phyloP scores from a whole-genome alignment of 176 grass and related monocot genomes.

The Poa pratensis region DNA sequence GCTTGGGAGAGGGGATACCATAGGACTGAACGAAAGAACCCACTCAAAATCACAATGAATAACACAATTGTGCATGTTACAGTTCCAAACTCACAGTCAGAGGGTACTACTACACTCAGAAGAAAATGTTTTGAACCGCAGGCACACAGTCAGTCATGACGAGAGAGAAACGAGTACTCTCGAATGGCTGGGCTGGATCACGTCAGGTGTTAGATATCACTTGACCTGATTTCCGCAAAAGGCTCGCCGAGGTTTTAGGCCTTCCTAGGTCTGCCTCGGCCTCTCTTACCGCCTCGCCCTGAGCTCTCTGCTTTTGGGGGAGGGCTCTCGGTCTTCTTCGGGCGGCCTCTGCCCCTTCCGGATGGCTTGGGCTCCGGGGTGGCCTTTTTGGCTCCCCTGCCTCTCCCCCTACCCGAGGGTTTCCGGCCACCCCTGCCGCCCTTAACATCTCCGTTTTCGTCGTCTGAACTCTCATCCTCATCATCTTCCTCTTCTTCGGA shows the following conservation, averaged over 20 bases:
- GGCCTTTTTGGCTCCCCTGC: conserved; percentile 58
- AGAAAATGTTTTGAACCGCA: conserved; percentile 3
- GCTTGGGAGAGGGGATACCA: neutral
- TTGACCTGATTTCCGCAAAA: conserved; percentile 26
- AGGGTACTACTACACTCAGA: neutral
- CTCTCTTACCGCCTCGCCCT: conserved; percentile 52
- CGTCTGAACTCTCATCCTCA: conserved; percentile 47
- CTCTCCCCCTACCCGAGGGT: conserved; percentile 66
- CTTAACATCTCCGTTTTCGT: conserved; percentile 47
- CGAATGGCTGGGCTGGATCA: conserved; percentile 26
- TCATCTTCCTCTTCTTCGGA: conserved; percentile 62
- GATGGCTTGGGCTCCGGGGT: conserved; percentile 48
- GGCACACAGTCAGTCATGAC: neutral
- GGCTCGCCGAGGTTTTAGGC: neutral
- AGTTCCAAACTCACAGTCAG: conserved; percentile 35
- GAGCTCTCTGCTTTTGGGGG: conserved; percentile 49
- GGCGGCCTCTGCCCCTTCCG: conserved; percentile 68
- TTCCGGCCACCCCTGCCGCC: conserved; percentile 60
- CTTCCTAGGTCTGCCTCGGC: conserved; percentile 49
- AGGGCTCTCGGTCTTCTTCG: conserved; percentile 59
- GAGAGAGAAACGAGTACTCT: conserved; percentile 4
- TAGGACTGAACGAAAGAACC: neutral
- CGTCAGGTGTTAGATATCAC: conserved; percentile 42
- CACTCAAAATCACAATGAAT: neutral
- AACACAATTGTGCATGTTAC: conserved; percentile 25